Base-by-base conservation (phyloP, 805 yeast genomes). In the Pichia cabralensis region DNA sequence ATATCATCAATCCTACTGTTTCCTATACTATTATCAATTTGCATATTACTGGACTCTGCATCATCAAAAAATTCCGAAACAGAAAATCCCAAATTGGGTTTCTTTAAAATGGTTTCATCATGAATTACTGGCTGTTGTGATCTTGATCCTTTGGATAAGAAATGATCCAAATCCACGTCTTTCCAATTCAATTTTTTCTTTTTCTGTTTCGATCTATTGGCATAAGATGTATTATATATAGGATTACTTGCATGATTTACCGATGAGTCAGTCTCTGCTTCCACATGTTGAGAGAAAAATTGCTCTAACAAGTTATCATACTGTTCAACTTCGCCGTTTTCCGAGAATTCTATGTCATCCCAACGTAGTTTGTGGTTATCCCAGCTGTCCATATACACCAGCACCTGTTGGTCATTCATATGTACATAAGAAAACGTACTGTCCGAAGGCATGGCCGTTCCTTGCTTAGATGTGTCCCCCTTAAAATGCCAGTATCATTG, bases 311-410 rank as follows among this genome's bases (percentile, higher is more conserved):
- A 31, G 32, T 55, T 53, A 6, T 41, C 43, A 24, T 33, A 23
- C 17, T 39, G 31, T 8, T 43, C 45, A 9, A 43, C 38, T 28
- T 36, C 38, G 30, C 35, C 40, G 18, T 38, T 42, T 6, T 35
- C 33, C 10, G 47, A 45, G 21, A 55, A 39, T 13, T 55, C 61
- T 3, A 58, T 47, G 28, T 56, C 62, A 30, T 57, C 62, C 40
- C 41, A 56, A 3, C 53, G 52, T 13, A 56, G 35, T 18, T 36
- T 43, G 26, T 55, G 59, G 5, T 40, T 29, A 8, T 51, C 52
- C 63, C 62, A 58, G 21, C 41, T 45, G 36, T 58, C 61, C 21
- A 42, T 44, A 31, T 52, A 55, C 6, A 56, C 30, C n/a, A 55
- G 50, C 33, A 52, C 50, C 9, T 42, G 43, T 3, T 56, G 58